Percentiles rank a stretch among this genome's conserved stretches.
Conservation (phyloP, 805 yeast genomes). For the Ogataea thermomethanolica region DNA sequence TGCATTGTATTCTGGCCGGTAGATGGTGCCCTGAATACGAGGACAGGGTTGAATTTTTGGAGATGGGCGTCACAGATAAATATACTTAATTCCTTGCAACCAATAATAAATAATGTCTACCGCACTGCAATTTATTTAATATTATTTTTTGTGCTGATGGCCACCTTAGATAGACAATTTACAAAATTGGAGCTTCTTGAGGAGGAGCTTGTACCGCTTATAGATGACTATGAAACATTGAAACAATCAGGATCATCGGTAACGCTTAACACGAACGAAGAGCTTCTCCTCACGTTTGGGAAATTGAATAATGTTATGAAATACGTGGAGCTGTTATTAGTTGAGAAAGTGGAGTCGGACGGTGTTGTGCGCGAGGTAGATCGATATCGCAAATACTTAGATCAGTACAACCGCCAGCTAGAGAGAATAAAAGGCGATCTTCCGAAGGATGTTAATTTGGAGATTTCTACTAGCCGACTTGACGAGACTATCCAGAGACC, state of each 20-base stretch:
- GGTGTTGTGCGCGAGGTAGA: conserved; percentile 1
- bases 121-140: not conserved
- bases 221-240: conserved; percentile 18
- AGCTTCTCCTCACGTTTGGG: conserved; percentile 10
- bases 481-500: conserved; percentile 4
- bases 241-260: conserved; percentile 5
- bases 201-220: conserved; percentile 16
- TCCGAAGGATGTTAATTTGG: conserved; percentile 6
- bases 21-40: conserved; percentile 27
- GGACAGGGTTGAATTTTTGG: conserved; percentile 23
- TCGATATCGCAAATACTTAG: conserved; percentile 3
- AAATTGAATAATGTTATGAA: conserved; percentile 14
- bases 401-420: conserved; percentile 5
- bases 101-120: too few species aligned
- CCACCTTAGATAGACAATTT: conserved; percentile 18
- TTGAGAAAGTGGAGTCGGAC: conserved; percentile 13
- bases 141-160: not conserved
- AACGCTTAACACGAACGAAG: conserved; percentile 11
- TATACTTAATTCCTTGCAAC: conserved; percentile 11
- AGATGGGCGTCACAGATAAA: conserved; percentile 30
- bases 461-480: conserved; percentile 3
- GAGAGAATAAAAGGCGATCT: conserved; percentile 2
- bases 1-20: conserved; percentile 77
- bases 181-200: conserved; percentile 16
- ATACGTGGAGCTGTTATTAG: conserved; percentile 15